Base-by-base conservation (phyloP, 2,329 filamentous ascomycete genomes). In the Ilyonectria destructans region DNA sequence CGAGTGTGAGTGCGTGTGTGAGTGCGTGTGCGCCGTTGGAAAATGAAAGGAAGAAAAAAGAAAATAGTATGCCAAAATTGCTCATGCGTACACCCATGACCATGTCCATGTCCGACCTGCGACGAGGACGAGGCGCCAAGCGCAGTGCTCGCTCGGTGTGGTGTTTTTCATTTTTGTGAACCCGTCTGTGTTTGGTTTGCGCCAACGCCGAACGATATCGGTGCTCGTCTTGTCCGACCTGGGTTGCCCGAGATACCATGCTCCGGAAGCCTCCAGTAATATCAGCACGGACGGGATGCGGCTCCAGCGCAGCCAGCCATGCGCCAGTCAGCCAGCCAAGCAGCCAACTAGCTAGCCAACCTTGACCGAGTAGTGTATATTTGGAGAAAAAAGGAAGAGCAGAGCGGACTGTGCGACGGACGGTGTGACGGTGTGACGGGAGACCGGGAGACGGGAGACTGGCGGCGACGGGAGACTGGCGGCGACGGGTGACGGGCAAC, bases 1-100 rank as follows among this genome's bases (percentile, higher is more conserved):
- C 21, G 21, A 23, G 21, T 23, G 21, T 23, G 21, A 23, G 21
- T 2, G 21, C 21, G 21, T 2, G 26, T 45, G 51, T 49, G 29
- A 31, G 55, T 33, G 40, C 19, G 54, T 29, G 57, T 46, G 43
- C 21, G 26, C 15, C 12, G 40, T 26, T 17, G 58, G 43, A 54
- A 62, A 55, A 65, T 64, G 62, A 63, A 58, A 62, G 40, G 17
- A 56, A 37, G 45, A 48, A 63, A 61, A 61, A 68, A 54, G 58
- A 67, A 67, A 62, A 63, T 56, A 35, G 7, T 26, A 43, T 57
- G 45, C 23, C 48, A 61, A 61, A 62, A 40, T 55, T 55, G 37
- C 26, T 57, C 26, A 29, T 29, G 48, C 35, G 17, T 45, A 23
- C 49, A 61, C 49, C 62, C 57, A 60, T 65, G 55, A n/a, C 61